phyloP scores from a whole-genome alignment of 2,329 filamentous ascomycete genomes.

The Penicillium sumatraense region DNA sequence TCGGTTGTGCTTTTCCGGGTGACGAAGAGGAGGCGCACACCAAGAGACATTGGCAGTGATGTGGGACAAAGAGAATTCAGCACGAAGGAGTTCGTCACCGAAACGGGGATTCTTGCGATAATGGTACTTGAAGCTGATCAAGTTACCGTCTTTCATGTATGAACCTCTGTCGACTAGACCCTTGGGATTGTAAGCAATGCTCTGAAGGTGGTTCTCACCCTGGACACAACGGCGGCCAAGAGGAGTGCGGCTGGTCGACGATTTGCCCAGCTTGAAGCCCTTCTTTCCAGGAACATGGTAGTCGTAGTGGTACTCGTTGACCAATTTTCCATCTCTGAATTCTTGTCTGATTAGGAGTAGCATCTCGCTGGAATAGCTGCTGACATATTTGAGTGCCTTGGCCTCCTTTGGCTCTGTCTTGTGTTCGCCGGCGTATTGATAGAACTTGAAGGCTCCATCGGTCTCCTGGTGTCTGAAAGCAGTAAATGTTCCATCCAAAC shows the following conservation, averaged over 20 bases:
- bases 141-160: conserved; percentile 57
- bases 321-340: conserved; percentile 47
- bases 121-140: conserved; percentile 59
- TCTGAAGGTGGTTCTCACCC: conserved; percentile 52
- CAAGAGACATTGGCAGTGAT: conserved; percentile 60
- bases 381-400: conserved; percentile 49
- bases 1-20: conserved; percentile 56
- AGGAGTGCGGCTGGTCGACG: conserved; percentile 43
- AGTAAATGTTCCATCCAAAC: conserved; percentile 54
- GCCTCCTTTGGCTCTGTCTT: conserved; percentile 52
- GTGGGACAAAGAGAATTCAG: conserved; percentile 59
- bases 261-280: conserved; percentile 29
- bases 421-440: conserved; percentile 44
- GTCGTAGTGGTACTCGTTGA: conserved; percentile 58
- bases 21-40: conserved; percentile 56
- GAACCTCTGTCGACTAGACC: conserved; percentile 60
- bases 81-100: conserved; percentile 60
- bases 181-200: conserved; percentile 57
- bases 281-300: conserved; percentile 35
- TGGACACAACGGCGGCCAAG: conserved; percentile 52
- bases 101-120: conserved; percentile 60
- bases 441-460: conserved; percentile 47
- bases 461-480: conserved; percentile 51
- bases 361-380: conserved; percentile 54
- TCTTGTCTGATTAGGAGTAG: conserved; percentile 51